Percentiles rank a stretch among this genome's conserved stretches.
phyloP scores from a whole-genome alignment of 2,329 filamentous ascomycete species.

The Chrysoporthe cubensis region DNA sequence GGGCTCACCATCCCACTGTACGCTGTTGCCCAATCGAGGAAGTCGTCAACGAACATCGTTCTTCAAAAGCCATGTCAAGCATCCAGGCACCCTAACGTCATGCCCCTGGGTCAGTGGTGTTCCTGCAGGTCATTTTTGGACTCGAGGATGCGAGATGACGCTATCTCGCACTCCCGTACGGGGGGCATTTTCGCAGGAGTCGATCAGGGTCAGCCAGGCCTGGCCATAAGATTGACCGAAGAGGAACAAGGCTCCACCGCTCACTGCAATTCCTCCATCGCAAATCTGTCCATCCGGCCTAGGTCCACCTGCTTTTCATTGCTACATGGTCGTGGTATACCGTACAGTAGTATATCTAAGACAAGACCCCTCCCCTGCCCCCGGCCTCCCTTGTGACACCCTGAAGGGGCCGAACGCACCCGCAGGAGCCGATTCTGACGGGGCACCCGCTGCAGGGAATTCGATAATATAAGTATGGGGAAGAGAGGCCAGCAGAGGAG shows the following conservation, averaged over 20 bases:
- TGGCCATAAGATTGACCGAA: background rate
- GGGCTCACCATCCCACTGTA: constrained; percentile 4
- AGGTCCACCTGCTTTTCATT: background rate
- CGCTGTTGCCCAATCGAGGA: background rate
- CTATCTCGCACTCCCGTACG: constrained; percentile 5
- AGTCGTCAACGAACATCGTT: background rate
- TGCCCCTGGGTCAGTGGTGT: background rate
- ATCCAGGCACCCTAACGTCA: constrained; percentile 3
- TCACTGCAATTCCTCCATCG: background rate
- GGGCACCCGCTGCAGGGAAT: background rate
- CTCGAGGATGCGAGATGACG: constrained; percentile 8
- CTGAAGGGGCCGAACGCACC: background rate
- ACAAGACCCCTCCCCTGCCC: background rate
- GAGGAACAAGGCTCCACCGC: background rate
- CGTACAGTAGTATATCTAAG: background rate
- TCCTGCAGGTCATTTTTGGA: constrained; percentile 2
- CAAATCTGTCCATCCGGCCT: background rate
- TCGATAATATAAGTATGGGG: background rate
- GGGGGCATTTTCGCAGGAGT: constrained; percentile 5
- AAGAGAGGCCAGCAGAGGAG: background rate
- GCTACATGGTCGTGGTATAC: background rate
- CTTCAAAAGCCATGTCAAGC: background rate
- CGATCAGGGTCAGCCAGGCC: background rate
- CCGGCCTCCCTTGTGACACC: background rate
- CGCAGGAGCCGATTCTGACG: background rate